Base-by-base conservation (phyloP, 2,329 filamentous ascomycete genomes). In the Chaetomium sp. region DNA sequence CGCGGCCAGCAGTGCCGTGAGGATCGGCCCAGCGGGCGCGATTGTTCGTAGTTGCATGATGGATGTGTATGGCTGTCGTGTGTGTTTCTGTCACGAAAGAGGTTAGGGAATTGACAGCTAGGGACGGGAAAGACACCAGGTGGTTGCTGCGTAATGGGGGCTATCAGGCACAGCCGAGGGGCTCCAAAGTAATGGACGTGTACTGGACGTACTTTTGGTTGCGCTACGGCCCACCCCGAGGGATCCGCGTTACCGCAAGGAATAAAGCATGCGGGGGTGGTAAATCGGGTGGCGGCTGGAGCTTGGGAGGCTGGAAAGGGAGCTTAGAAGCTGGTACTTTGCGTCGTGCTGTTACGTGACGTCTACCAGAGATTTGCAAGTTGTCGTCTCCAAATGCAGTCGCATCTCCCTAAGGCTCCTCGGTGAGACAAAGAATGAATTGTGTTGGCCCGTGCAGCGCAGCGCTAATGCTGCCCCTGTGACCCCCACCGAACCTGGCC, bases 1-100 rank as follows among this genome's bases (percentile, higher is more conserved):
- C 31, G 81, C 74, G 55, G 80, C 77, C 45, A 87, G 74, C 55
- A 87, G 74, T 29, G 83, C 77, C 54, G 80, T 77, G 25, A 85
- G 73, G 59, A 86, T 78, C 75, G 82, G 76, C 75, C 77, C 81
- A 75, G 81, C 74, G 64, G 78, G 80, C 81, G 79, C 78, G 69
- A 77, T 72, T 62, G 78, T 76, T 74, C 74, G 77, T 68, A 80
- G 71, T 66, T 80, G 77, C 83, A 86, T 86, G 7, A 35, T 47
- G 31, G 53, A 29, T 63, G 27, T 29, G 3, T 29, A 27, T 38
- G 38, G 8, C 21, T 56, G 19, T 10, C 38, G 38, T n/a, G 13
- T 4, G 38, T 42, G 38, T 42, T 42, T 42, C 38, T 42, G 38
- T 35, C 8, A 33, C 10, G 53, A 10, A 33, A n/a, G 53, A 21